These are phyloP conservation scores for Boletus fagicola DNA, from an alignment of 768 basidiomycete species.

Conservation along the genomic window DNA sequence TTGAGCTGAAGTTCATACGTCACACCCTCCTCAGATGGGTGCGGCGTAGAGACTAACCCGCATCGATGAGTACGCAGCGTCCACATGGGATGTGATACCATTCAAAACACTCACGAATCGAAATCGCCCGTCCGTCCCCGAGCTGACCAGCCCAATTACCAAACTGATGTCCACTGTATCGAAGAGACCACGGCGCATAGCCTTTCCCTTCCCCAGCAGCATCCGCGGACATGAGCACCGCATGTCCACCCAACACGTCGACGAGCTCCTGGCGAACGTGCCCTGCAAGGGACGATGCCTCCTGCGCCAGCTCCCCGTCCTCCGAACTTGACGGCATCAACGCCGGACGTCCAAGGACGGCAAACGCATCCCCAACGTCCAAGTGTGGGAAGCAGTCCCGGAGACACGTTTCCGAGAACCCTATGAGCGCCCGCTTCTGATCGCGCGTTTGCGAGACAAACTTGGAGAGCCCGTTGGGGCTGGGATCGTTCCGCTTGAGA, in stretches of 20 bases:
- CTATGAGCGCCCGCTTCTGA: conserved; percentile 60
- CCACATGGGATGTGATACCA: not conserved
- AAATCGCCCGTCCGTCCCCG: conserved; percentile 95
- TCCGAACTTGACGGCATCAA: conserved; percentile 36
- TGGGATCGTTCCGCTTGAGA: not conserved
- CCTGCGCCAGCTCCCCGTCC: conserved; percentile 27
- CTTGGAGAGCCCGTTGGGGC: conserved; percentile 38
- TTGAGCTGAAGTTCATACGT: conserved; percentile 91
- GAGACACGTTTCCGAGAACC: conserved; percentile 64
- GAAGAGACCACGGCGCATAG: conserved; percentile 71
- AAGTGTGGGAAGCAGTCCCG: conserved; percentile 80
- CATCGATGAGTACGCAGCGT: conserved; percentile 1
- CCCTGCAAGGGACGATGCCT: conserved; percentile 31
- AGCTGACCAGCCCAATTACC: conserved; percentile 91
- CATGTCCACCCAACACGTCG: conserved; percentile 78
- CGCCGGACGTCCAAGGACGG: conserved; percentile 58
- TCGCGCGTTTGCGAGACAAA: conserved; percentile 51
- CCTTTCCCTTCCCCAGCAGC: conserved; percentile 32
- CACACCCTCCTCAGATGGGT: conserved; percentile 52
- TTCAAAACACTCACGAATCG: conserved; percentile 51
- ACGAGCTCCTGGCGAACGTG: conserved; percentile 67
- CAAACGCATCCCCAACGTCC: conserved; percentile 82
- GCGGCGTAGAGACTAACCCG: conserved; percentile 69
- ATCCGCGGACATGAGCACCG: conserved; percentile 52
- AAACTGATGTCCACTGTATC: conserved; percentile 92